phyloP scores from a whole-genome alignment of 768 basidiomycete genomes.

The Suillus discolor region DNA sequence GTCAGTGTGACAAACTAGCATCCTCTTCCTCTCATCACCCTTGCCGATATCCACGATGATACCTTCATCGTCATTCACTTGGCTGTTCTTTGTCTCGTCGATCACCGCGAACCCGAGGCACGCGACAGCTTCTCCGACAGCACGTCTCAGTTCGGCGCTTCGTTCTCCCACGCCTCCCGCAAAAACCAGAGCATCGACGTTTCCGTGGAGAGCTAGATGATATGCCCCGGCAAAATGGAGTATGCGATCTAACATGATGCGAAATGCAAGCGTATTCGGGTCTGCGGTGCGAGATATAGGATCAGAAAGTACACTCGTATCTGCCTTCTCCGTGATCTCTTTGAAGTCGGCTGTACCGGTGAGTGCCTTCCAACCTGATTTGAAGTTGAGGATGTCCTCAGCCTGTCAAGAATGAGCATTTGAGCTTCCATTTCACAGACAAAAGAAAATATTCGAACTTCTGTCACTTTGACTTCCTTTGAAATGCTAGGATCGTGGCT shows the following conservation, averaged over 20 bases:
- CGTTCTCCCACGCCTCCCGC: slow-evolving; percentile 89
- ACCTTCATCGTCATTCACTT: slow-evolving; percentile 38
- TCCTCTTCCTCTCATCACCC: slow-evolving; percentile 28
- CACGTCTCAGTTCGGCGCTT: slow-evolving; percentile 58
- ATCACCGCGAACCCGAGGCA: slow-evolving; percentile 66
- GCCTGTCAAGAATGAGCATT: slow-evolving; percentile 41
- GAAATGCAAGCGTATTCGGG: slow-evolving; percentile 64
- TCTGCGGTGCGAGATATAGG: slow-evolving; percentile 27
- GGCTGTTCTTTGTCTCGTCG: slow-evolving; percentile 48
- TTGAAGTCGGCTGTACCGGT: slow-evolving; percentile 85
- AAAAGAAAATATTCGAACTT: slow-evolving; percentile 28
- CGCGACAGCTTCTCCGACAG: slow-evolving; percentile 51
- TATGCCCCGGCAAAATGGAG: slow-evolving; percentile 74
- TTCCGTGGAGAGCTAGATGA: slow-evolving; percentile 66
- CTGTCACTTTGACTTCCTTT: slow-evolving; percentile 55
- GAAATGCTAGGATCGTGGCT: slow-evolving; percentile 52
- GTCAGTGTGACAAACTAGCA: slow-evolving; percentile 68
- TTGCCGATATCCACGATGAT: slow-evolving; percentile 51
- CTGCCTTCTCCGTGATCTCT: slow-evolving; percentile 54
- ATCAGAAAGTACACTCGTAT: slow-evolving; percentile 22
- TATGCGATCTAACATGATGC: slow-evolving; percentile 78
- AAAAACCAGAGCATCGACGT: slow-evolving; percentile 82
- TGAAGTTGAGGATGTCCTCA: slow-evolving; percentile 72
- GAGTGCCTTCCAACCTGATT: slow-evolving; percentile 78
- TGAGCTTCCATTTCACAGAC: slow-evolving; percentile 2